Percentiles rank a stretch among this genome's conserved stretches.
phyloP scores from a whole-genome alignment of 2,329 filamentous ascomycete species.

The Botrytis elliptica region DNA sequence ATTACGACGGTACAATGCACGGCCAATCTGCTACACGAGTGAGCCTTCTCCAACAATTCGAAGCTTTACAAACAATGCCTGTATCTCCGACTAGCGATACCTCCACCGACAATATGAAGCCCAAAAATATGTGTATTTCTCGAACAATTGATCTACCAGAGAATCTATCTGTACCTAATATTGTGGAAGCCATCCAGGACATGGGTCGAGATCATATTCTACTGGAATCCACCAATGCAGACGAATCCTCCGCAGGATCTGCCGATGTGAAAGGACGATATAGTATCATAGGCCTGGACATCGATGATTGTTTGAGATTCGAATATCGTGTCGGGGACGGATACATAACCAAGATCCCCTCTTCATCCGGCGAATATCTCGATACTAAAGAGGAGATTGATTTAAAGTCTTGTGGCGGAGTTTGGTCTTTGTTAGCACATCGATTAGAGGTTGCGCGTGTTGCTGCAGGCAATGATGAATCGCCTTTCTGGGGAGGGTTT shows the following conservation, averaged over 20 bases:
- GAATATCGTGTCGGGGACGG: constrained; percentile 55
- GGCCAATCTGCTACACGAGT: constrained; percentile 31
- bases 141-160: constrained; percentile 46
- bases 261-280: constrained; percentile 59
- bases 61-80: constrained; percentile 20
- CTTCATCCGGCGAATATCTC: constrained; percentile 6
- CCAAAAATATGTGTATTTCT: constrained; percentile 42
- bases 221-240: constrained; percentile 59
- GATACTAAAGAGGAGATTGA: constrained; percentile 9
- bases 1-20: constrained; percentile 22
- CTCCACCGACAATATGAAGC: constrained; percentile 17
- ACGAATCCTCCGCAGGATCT: constrained; percentile 44
- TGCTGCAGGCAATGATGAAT: constrained; percentile 37
- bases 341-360: constrained; percentile 24
- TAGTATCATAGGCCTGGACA: constrained; percentile 71
- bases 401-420: constrained; percentile 31
- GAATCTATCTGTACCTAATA: constrained; percentile 51
- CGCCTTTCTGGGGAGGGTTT: constrained; percentile 70
- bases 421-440: constrained; percentile 39
- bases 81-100: constrained; percentile 8
- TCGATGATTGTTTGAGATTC: constrained; percentile 55
- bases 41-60: constrained; percentile 34
- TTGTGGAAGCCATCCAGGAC: constrained; percentile 48
- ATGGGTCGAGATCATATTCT: constrained; percentile 49
- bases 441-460: constrained; percentile 45